Evolutionary conservation across 768 basidiomycete genomes (phyloP), one percentile per base, ranked within the genome.

Genomic region (Boletales sp.): DNA sequence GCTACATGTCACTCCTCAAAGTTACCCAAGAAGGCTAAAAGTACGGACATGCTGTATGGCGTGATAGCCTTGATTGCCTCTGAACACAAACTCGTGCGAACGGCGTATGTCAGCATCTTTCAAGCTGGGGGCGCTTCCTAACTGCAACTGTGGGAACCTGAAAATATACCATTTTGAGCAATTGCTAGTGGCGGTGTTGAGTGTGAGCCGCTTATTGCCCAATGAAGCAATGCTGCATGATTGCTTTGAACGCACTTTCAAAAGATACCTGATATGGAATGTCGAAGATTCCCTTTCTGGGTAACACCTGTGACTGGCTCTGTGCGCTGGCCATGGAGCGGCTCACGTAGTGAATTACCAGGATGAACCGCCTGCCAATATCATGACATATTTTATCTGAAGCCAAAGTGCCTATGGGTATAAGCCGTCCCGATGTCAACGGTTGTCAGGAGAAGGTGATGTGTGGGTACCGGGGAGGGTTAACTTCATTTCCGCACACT

Each of bases 1-100:
- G 51, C 25, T 18, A 41, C 53, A 35, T 46, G 53, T 50, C 54
- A 64, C 42, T 44, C 25, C 30, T 41, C 18, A 48, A 53, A 61
- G 44, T 68, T 68, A 63, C 67, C 60, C 58, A 46, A 59, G 14
- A 35, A 57, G 55, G 66, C 48, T 55, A 66, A 50, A 53, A 53
- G 32, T 32, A 0, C 0, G 10, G 10, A 19, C 18, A 52, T 65
- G 67, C 66, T 62, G 61, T 58, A 31, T 31, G 32, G 3, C 41
- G 30, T 5, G 55, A 57, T 53, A 35, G 53, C 41, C 40, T 30
- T 30, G 66, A 68, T 70, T 64, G 68, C 55, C 39, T 56, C 40
- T 41, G 49, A 45, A 55, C 43, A 57, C 32, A 55, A 42, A 62
- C 55, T 50, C 48, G 54, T 70, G 66, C 3, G 65, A 67, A 67